Evolutionary conservation across 352 stramenopile genomes (phyloP), one percentile per base, ranked within the genome.

Genomic region (Phytopythium kandeliae): DNA sequence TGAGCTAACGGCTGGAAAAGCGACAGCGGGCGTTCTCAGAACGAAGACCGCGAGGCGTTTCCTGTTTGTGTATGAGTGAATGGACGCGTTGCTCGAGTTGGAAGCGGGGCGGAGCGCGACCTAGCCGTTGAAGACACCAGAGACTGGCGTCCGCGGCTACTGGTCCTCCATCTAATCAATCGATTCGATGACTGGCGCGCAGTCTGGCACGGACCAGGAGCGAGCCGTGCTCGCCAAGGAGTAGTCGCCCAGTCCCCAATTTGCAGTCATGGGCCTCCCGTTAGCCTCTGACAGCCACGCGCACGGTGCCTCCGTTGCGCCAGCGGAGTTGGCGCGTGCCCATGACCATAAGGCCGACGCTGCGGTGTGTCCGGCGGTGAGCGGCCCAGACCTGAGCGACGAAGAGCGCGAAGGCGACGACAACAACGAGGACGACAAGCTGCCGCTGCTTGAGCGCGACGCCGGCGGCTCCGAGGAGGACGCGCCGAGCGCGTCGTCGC

Each of bases 371-470:
- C 43, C 43, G 8, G 26, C 43, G 19, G 22, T 3, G 11, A 7
- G 22, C 9, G 43, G n/a, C 10, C 43, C 25, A 4, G n/a, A 34
- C 10, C 11, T 51, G 30, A 49, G 28, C 43, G 43, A 37, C 31
- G 45, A 51, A 21, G 45, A 51, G 26, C 12, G 31, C 45, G 45
- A 41, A 2, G 42, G 28, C 45, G 45, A 42, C 45, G 45, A 41
- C 33, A 41, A 51, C 45, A 51, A 51, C 21, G 26, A 49, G 37
- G 43, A 49, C 17, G 43, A 37, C 43, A 34, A 37, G n/a, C 12
- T 37, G 43, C 43, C 43, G 16, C 43, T 49, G 25, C 43, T 49
- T 5, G 26, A 49, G 28, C 28, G 26, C 16, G 43, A 51, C 13
- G 30, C 30, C 16, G 19, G 10, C 43, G 43, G 26, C 6, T 37